phyloP scores from a whole-genome alignment of 345 rosid species.

The Nephelium lappaceum region DNA sequence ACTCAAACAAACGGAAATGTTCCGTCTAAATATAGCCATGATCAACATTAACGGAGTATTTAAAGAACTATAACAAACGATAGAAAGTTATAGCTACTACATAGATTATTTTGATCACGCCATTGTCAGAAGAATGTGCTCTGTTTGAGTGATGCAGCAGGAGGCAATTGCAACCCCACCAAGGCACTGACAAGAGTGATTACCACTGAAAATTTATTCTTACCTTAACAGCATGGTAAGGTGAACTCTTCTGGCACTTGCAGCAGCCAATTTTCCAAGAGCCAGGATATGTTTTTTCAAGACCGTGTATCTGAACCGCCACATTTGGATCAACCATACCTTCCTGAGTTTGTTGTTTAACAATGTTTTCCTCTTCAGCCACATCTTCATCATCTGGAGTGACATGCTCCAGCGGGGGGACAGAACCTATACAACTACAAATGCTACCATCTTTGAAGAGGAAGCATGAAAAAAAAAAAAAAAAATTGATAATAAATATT shows the following conservation, averaged over 20 bases:
- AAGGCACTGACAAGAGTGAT: neutral
- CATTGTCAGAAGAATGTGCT: neutral
- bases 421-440: slow-evolving; percentile 73
- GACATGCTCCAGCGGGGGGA: slow-evolving; percentile 54
- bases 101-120: neutral
- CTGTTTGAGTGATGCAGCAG: neutral
- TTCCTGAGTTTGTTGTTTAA: slow-evolving; percentile 56
- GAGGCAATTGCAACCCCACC: neutral
- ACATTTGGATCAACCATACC: slow-evolving; percentile 53
- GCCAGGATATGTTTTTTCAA: slow-evolving; percentile 77
- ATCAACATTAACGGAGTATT: neutral
- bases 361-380: slow-evolving; percentile 73
- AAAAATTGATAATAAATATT: neutral
- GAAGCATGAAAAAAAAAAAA: slow-evolving; percentile 11
- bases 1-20: neutral
- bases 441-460: slow-evolving; percentile 73
- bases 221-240: slow-evolving; percentile 86
- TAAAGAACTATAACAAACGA: neutral
- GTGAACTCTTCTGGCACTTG: slow-evolving; percentile 77
- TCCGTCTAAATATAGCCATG: neutral
- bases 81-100: neutral
- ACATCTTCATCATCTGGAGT: slow-evolving; percentile 86
- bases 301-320: slow-evolving; percentile 86
- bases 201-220: slow-evolving; percentile 11
- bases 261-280: slow-evolving; percentile 52